phyloP scores from a whole-genome alignment of 108 stramenopile species.

The Thalassiosira profunda region DNA sequence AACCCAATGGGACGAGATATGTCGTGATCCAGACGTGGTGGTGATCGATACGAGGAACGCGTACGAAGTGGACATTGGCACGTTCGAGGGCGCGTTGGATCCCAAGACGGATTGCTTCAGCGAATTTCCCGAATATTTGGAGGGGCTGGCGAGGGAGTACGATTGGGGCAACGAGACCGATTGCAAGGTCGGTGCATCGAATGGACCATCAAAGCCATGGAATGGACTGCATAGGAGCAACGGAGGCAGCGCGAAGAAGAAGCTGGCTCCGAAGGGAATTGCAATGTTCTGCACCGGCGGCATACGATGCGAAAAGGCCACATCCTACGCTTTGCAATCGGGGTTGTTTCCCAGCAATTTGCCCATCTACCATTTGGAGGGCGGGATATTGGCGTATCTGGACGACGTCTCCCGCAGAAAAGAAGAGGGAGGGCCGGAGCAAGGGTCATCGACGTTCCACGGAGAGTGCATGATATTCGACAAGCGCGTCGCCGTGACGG shows the following conservation, averaged over 20 bases:
- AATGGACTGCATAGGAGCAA: no score
- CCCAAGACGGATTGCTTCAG: slow-evolving; percentile 67
- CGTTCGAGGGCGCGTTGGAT: slow-evolving; percentile 80
- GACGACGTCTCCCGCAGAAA: slow-evolving; percentile 48
- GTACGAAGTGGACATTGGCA: slow-evolving; percentile 85
- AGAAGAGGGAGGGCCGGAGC: not conserved
- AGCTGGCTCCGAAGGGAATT: slow-evolving; percentile 56
- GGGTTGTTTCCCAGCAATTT: slow-evolving; percentile 41
- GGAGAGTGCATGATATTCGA: slow-evolving; percentile 93
- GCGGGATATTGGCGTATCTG: slow-evolving; percentile 88
- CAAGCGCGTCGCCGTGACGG: slow-evolving; percentile 79
- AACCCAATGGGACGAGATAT: slow-evolving; percentile 67
- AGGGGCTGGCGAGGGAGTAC: slow-evolving; percentile 37
- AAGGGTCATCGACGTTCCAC: slow-evolving; percentile 54
- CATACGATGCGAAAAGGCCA: slow-evolving; percentile 96
- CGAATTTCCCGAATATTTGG: slow-evolving; percentile 79
- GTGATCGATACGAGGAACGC: slow-evolving; percentile 87
- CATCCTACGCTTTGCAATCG: slow-evolving; percentile 51
- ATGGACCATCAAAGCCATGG: no score
- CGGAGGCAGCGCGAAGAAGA: no score
- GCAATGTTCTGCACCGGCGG: slow-evolving; percentile 98
- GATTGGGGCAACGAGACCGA: no score
- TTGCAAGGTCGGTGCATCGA: no score
- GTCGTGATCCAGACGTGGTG: slow-evolving; percentile 68
- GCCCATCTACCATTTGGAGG: slow-evolving; percentile 89